These are phyloP conservation scores for Brassica balearica DNA, from an alignment of 441 rosid species.

Conservation along the genomic window DNA sequence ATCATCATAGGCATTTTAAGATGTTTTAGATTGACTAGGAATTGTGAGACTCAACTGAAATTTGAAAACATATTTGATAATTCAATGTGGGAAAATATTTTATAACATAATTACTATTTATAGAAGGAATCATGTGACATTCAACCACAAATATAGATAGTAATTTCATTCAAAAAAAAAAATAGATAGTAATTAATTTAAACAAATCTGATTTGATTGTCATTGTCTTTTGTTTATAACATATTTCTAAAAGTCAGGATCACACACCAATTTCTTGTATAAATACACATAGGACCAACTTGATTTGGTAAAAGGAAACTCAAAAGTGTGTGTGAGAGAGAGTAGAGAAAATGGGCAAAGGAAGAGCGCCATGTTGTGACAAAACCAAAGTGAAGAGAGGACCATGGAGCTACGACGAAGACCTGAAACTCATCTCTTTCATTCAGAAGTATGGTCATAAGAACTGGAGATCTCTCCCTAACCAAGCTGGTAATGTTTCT, in stretches of 20 bases:
- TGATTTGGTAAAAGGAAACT: constrained; percentile 22
- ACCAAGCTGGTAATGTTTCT: constrained; percentile 54
- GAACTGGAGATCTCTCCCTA: constrained; percentile 68
- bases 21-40: background rate
- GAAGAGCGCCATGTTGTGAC: constrained; percentile 68
- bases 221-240: constrained; percentile 10
- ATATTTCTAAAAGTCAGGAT: constrained; percentile 12
- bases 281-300: constrained; percentile 17
- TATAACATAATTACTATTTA: background rate
- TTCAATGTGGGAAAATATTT: background rate
- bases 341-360: constrained; percentile 54
- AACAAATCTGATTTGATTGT: constrained; percentile 30
- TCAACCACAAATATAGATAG: constrained; percentile 32
- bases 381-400: constrained; percentile 67
- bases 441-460: constrained; percentile 60
- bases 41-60: background rate
- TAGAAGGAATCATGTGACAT: constrained; percentile 22
- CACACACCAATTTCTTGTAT: background rate
- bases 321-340: background rate
- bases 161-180: too few species aligned
- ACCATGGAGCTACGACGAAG: constrained; percentile 68
- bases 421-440: constrained; percentile 56
- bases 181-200: constrained; percentile 27
- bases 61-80: background rate
- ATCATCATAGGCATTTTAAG: background rate